These are phyloP conservation scores for Chalciporus chontae DNA, from an alignment of 768 basidiomycete genomes.

Conservation along the genomic window DNA sequence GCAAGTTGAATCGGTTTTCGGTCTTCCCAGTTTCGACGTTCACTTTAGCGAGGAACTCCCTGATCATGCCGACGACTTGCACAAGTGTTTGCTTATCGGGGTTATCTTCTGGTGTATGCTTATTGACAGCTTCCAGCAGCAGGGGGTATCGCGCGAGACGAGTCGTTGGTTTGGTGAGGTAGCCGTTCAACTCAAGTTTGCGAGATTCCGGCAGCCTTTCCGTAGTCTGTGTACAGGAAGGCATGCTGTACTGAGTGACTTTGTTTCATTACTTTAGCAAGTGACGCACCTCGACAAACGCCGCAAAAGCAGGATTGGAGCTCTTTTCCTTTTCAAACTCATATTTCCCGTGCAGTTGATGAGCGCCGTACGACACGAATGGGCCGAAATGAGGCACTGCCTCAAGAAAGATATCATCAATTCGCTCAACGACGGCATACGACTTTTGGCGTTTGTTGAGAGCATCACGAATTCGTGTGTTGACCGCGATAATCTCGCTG, in stretches of 20 bases:
- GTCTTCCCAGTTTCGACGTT: slow-evolving; percentile 93
- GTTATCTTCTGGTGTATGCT: slow-evolving; percentile 88
- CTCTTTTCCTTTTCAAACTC: slow-evolving; percentile 99
- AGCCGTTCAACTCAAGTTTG: slow-evolving; percentile 96
- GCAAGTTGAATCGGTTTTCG: slow-evolving; percentile 93
- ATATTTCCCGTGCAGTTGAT: slow-evolving; percentile 97
- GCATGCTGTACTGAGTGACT: not conserved
- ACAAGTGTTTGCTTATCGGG: slow-evolving; percentile 78
- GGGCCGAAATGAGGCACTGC: slow-evolving; percentile 84
- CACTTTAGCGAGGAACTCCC: slow-evolving; percentile 82
- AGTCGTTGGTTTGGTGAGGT: slow-evolving; percentile 97
- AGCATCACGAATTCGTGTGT: slow-evolving; percentile 86
- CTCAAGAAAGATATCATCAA: slow-evolving; percentile 90
- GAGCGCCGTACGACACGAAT: slow-evolving; percentile 93
- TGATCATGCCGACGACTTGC: slow-evolving; percentile 71
- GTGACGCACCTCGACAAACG: slow-evolving; percentile 83
- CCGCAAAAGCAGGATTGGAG: slow-evolving; percentile 86
- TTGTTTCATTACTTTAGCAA: not conserved
- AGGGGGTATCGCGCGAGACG: slow-evolving; percentile 96
- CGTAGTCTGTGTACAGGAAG: slow-evolving; percentile 52
- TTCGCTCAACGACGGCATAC: slow-evolving; percentile 86
- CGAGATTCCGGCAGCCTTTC: slow-evolving; percentile 93
- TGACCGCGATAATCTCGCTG: slow-evolving; percentile 88
- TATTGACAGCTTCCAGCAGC: slow-evolving; percentile 85
- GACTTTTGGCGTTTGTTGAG: slow-evolving; percentile 94